Base-by-base conservation (phyloP, 192 early-diverging fungal genomes). In the Coemansia sp. region DNA sequence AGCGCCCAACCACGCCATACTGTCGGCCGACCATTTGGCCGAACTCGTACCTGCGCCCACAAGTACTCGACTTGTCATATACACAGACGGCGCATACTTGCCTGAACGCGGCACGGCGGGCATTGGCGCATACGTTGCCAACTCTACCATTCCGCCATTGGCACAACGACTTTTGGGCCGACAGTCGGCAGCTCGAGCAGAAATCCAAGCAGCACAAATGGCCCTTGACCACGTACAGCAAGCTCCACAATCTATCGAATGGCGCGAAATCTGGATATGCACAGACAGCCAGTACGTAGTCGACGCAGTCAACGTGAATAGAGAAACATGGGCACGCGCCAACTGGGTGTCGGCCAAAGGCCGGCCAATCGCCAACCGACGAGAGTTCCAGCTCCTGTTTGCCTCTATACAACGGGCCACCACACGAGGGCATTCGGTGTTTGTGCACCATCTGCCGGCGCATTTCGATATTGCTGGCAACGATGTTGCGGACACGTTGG, bases 221-320 rank as follows among this genome's bases (percentile, higher is more conserved):
- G 77, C 68, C 14, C 67, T 79, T 0, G 58, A 63, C 5, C 47
- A 48, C 5, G n/a, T 48, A 4, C 2, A 6, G 26, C 14, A n/a
- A 14, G 17, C 14, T 21, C 20, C 9, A 6, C 21, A 1, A 25
- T 12, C 37, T 15, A 51, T 34, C 14, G 11, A 11, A 2, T 7
- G 56, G 8, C 54, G 49, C 19, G 77, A 79, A 49, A 62, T 79
- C 8, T 79, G 77, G 77, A 47, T 74, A 4, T 79, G 77, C 59
- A 69, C 77, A 10, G 77, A 79, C 44, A 79, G 77, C 64, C 57
- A 64, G 55, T 74, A 74, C 23, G 77, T 68, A 10, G 77, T 79
- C n/a, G 67, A 79, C 19, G 77, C 67, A 0, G 68, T 71, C 44
- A 79, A 79, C n/a, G 48, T 79, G 20, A 38, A 74, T 37, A 64